Evolutionary conservation across 179 eudicot genomes (phyloP).

Genomic region (Beta macrorhiza): DNA sequence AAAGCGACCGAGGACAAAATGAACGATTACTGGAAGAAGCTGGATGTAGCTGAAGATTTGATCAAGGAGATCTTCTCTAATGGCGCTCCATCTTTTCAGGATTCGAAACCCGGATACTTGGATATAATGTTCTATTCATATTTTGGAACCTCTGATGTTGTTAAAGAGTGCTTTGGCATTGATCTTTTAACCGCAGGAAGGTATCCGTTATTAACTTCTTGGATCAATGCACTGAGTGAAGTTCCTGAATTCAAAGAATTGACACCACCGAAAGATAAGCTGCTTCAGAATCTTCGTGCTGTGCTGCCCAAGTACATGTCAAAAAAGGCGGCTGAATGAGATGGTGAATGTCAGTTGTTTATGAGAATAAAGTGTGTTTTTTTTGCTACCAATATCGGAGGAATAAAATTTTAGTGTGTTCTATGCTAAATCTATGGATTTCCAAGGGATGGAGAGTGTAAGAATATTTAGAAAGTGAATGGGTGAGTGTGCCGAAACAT

Average conservation of each 20-base stretch:
- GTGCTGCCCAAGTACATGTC: neutral
- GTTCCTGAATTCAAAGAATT: conserved; percentile 23
- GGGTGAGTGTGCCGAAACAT: too few relatives aligned
- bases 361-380: too few relatives aligned
- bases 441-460: too few relatives aligned
- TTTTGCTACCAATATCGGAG: too few relatives aligned
- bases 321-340: neutral
- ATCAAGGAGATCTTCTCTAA: conserved; percentile 27
- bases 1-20: conserved; percentile 15
- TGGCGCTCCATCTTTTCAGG: conserved; percentile 20
- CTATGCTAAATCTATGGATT: too few relatives aligned
- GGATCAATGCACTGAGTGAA: conserved; percentile 20
- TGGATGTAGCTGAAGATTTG: conserved; percentile 31
- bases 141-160: conserved; percentile 17
- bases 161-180: conserved; percentile 18
- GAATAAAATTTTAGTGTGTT: too few relatives aligned
- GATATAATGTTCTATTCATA: conserved; percentile 33
- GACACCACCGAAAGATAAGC: conserved; percentile 21
- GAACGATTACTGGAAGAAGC: conserved; percentile 22
- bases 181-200: conserved; percentile 19
- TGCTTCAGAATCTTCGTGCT: conserved; percentile 4
- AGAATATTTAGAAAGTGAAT: too few relatives aligned
- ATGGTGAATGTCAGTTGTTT: too few relatives aligned
- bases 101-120: conserved; percentile 31
- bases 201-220: conserved; percentile 25